Conservation (phyloP, 768 basidiomycete genomes). For the Boletus speciosus region DNA sequence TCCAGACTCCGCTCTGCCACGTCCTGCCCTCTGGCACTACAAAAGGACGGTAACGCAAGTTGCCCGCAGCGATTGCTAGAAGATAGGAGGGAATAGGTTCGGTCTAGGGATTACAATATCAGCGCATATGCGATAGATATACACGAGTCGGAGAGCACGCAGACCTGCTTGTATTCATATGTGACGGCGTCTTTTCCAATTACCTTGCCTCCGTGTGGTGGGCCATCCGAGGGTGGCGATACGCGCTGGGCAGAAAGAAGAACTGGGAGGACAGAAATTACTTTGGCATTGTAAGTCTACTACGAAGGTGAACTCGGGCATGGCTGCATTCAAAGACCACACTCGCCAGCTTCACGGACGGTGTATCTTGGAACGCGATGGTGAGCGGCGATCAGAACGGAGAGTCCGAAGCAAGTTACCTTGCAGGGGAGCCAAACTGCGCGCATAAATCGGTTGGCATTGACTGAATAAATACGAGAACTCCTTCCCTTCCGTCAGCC, state of each 20-base stretch:
- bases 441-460: conserved; percentile 88
- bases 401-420: conserved; percentile 35
- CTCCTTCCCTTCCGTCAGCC: conserved; percentile 81
- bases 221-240: conserved; percentile 70
- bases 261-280: conserved; percentile 76
- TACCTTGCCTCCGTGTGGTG: conserved; percentile 66
- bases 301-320: not conserved
- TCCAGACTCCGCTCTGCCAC: conserved; percentile 90
- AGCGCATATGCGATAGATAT: not conserved
- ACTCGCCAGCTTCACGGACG: conserved; percentile 79
- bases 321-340: not conserved
- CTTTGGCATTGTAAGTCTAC: conserved; percentile 81
- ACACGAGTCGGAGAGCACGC: conserved; percentile 6
- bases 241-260: conserved; percentile 81
- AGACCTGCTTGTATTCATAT: conserved; percentile 76
- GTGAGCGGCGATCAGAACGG: not conserved
- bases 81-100: conserved; percentile 88
- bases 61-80: conserved; percentile 87
- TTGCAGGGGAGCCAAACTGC: conserved; percentile 77
- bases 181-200: conserved; percentile 71
- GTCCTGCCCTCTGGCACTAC: conserved; percentile 51
- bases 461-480: conserved; percentile 91
- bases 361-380: conserved; percentile 53
- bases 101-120: conserved; percentile 42
- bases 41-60: conserved; percentile 72